Conservation (phyloP, 2,329 filamentous ascomycete genomes). For the Diaporthe nobilis region DNA sequence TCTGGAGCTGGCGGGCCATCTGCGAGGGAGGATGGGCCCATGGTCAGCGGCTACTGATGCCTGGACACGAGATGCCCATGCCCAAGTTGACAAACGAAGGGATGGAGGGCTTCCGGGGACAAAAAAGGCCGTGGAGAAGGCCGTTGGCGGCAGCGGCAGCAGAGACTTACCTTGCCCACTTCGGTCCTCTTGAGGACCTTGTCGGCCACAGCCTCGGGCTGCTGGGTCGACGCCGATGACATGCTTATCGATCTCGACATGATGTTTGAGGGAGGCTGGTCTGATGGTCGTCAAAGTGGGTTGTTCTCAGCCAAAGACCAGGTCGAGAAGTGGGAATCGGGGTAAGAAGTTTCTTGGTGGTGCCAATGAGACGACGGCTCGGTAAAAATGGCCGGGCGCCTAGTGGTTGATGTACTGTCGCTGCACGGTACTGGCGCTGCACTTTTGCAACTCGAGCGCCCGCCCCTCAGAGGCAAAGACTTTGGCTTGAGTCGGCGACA, state of each 20-base stretch:
- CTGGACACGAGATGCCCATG: slow-evolving; percentile 30
- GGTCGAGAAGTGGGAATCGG: slow-evolving; percentile 40
- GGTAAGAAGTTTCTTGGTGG: slow-evolving; percentile 41
- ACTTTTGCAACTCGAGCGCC: slow-evolving; percentile 33
- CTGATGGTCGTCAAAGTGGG: slow-evolving; percentile 34
- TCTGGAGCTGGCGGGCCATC: slow-evolving; percentile 94
- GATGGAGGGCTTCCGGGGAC: slow-evolving; percentile 14
- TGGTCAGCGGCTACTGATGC: slow-evolving; percentile 40
- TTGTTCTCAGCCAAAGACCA: slow-evolving; percentile 31
- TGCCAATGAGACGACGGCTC: slow-evolving; percentile 36
- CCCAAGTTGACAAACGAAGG: slow-evolving; percentile 22
- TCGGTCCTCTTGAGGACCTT: slow-evolving; percentile 80
- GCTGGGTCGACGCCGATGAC: slow-evolving; percentile 74
- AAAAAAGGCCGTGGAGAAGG: slow-evolving; percentile 8
- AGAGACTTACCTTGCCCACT: slow-evolving; percentile 76
- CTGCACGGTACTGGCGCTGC: slow-evolving; percentile 5
- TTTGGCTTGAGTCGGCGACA: slow-evolving; percentile 10
- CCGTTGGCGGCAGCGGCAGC: neutral
- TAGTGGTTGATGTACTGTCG: slow-evolving; percentile 32
- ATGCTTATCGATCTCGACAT: slow-evolving; percentile 58
- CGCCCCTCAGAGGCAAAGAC: slow-evolving; percentile 24
- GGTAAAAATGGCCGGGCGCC: slow-evolving; percentile 36
- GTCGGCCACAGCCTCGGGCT: slow-evolving; percentile 75
- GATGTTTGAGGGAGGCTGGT: slow-evolving; percentile 14
- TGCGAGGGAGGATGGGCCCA: slow-evolving; percentile 55